These are phyloP conservation scores for Calonectria pteridis DNA, from an alignment of 2,329 filamentous ascomycete species.

Conservation along the genomic window DNA sequence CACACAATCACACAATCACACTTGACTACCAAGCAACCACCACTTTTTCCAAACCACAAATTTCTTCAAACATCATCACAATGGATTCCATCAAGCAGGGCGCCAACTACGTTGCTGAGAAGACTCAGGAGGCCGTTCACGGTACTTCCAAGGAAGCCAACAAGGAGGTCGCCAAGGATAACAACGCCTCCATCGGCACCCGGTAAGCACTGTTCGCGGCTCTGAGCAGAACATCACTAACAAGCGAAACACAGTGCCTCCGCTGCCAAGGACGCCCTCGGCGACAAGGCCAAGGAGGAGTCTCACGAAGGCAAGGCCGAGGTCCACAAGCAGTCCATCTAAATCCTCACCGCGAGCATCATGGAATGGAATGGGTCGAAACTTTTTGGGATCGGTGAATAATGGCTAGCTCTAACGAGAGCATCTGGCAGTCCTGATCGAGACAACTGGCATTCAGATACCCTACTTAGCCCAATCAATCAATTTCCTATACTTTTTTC, in stretches of 20 bases:
- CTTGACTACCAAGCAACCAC: slow-evolving; percentile 12
- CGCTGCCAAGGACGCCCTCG: slow-evolving; percentile 62
- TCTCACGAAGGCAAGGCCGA: slow-evolving; percentile 56
- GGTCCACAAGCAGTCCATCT: slow-evolving; percentile 57
- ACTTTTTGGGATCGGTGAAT: slow-evolving; percentile 20
- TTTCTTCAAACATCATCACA: slow-evolving; percentile 42
- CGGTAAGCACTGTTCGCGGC: slow-evolving; percentile 55
- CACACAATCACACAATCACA: slow-evolving; percentile 14
- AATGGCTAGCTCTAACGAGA: slow-evolving; percentile 9
- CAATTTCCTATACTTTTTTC: slow-evolving; percentile 13
- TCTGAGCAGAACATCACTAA: neutral
- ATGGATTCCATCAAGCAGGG: slow-evolving; percentile 71
- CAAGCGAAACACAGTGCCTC: slow-evolving; percentile 51
- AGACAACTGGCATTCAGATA: slow-evolving; percentile 38
- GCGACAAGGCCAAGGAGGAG: slow-evolving; percentile 60
- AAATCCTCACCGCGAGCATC: slow-evolving; percentile 35
- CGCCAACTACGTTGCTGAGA: slow-evolving; percentile 75
- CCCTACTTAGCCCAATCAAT: slow-evolving; percentile 39
- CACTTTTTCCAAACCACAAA: neutral
- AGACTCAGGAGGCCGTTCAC: slow-evolving; percentile 67
- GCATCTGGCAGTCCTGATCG: slow-evolving; percentile 20
- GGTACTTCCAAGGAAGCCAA: slow-evolving; percentile 76
- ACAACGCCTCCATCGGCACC: slow-evolving; percentile 63
- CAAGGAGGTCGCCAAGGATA: slow-evolving; percentile 76
- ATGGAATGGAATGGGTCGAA: neutral